Evolutionary conservation across 1,284 basidiomycete species (phyloP).

Genomic region (Ceratobasidium sp.): DNA sequence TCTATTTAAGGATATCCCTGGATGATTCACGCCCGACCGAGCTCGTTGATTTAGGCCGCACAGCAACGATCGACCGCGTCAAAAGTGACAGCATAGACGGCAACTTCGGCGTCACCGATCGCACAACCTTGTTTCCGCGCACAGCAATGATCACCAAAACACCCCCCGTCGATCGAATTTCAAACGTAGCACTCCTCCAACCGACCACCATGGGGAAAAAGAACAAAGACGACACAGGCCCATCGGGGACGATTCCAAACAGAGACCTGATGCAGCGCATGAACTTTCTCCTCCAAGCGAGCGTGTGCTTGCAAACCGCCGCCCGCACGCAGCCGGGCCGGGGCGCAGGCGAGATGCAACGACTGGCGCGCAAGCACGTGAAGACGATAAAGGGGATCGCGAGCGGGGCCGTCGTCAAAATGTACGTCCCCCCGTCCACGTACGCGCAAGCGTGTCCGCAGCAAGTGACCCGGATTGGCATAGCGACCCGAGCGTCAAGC

Average conservation of each 20-base stretch:
- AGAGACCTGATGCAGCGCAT: constrained; percentile 81
- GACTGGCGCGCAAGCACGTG: constrained; percentile 69
- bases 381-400: constrained; percentile 74
- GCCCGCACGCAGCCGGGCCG: neutral
- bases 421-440: constrained; percentile 61
- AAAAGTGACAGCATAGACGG: constrained; percentile 1
- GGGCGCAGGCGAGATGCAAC: constrained; percentile 47
- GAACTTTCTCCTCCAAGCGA: constrained; percentile 86
- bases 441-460: neutral
- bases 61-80: neutral
- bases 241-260: constrained; percentile 59
- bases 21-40: neutral
- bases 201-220: constrained; percentile 41
- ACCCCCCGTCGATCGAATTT: constrained; percentile 20
- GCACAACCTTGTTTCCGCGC: no score
- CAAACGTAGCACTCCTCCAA: neutral
- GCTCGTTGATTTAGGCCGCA: no score
- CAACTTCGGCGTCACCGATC: neutral
- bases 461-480: neutral
- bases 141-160: constrained; percentile 19
- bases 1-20: no score
- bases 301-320: constrained; percentile 63
- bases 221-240: constrained; percentile 18
- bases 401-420: constrained; percentile 76
- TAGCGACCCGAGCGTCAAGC: constrained; percentile 82